A percentile compares a stretch with the other conserved stretches of the same genome.
Conservation (phyloP, 2,329 filamentous ascomycete species). For the Ophiostoma australiae region DNA sequence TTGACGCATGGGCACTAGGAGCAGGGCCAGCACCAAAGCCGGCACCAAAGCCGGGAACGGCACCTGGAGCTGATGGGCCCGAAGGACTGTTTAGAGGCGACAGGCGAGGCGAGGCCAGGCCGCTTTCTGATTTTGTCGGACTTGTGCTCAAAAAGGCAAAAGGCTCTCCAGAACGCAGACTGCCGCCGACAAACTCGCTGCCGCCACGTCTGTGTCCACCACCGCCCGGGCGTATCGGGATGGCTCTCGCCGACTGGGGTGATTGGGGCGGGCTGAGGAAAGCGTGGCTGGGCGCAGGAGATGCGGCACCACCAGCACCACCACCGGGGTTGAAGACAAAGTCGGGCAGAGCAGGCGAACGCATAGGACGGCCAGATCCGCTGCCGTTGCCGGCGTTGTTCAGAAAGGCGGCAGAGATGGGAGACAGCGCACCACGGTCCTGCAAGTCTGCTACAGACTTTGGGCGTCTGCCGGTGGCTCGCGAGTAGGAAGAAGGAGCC, state of each 20-base stretch:
- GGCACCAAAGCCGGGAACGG: not conserved
- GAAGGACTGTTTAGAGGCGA: slow-evolving; percentile 41
- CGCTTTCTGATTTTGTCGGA: slow-evolving; percentile 60
- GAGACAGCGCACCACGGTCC: slow-evolving; percentile 30
- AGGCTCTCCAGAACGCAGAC: slow-evolving; percentile 53
- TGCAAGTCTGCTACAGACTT: slow-evolving; percentile 49
- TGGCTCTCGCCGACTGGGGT: slow-evolving; percentile 46
- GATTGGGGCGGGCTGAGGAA: slow-evolving; percentile 53
- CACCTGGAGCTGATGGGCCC: not conserved
- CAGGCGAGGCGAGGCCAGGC: slow-evolving; percentile 53
- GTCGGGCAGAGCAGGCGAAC: slow-evolving; percentile 45
- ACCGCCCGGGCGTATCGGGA: slow-evolving; percentile 52
- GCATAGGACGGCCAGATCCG: slow-evolving; percentile 28
- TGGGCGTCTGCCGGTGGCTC: slow-evolving; percentile 48
- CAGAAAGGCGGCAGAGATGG: not conserved
- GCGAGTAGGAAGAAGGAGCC: slow-evolving; percentile 45
- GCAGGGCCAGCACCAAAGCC: not conserved
- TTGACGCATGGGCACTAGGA: not conserved
- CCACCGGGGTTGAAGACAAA: slow-evolving; percentile 49
- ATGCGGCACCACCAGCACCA: slow-evolving; percentile 31
- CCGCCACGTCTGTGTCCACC: slow-evolving; percentile 75
- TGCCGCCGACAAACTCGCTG: slow-evolving; percentile 82
- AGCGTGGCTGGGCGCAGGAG: slow-evolving; percentile 34
- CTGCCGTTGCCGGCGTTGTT: not conserved
- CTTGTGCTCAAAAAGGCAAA: slow-evolving; percentile 63